Evolutionary conservation across 495 filamentous ascomycete genomes (phyloP), one percentile per base, ranked within the genome.

Genomic region (Beverwykella pulmonaria): DNA sequence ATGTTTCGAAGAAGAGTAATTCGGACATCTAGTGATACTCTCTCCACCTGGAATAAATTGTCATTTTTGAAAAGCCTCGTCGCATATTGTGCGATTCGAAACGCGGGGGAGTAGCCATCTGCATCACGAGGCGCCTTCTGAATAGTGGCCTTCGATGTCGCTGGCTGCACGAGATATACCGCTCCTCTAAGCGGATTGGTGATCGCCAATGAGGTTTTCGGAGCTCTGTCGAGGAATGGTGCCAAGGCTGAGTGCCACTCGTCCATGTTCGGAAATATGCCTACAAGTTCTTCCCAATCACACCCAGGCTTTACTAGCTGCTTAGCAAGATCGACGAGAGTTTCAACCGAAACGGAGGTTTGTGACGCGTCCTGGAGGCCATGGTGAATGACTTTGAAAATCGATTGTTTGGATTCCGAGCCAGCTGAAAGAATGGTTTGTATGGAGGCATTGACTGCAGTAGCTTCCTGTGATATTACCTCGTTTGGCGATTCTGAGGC

Each of bases 81-180:
- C 0, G 83, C 82, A 75, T 90, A 96, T 47, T 84, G 75, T 19
- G 87, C 84, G 78, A 95, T 87, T 53, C 94, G 82, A 30, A 93
- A 84, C 19, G 90, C 85, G 57, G 84, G 79, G 0, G 92, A 92
- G 22, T 85, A 85, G 1, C 90, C 90, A 54, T 81, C 80, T 1
- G 79, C 77, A 76, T 97, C 92, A 44, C 87, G 78, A 25, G 80
- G 69, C 22, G 83, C 65, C 49, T 72, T 67, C 44, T 70, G n/a
- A 39, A 25, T 20, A n/a, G 27, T 15, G 22, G 26, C 10, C 12
- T 9, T 54, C 10, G 30, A 46, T 15, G 19, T 34, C 22, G 79
- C 29, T 44, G 63, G 53, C 44, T 83, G 74, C 0, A 89, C 80
- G 5, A 97, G 75, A 67, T 90, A 86, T 29, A 93, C 85, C 12